A percentile compares a stretch with the other conserved stretches of the same genome.
Conservation (phyloP, 495 filamentous ascomycete genomes). For the Trichoderma erinaceum region DNA sequence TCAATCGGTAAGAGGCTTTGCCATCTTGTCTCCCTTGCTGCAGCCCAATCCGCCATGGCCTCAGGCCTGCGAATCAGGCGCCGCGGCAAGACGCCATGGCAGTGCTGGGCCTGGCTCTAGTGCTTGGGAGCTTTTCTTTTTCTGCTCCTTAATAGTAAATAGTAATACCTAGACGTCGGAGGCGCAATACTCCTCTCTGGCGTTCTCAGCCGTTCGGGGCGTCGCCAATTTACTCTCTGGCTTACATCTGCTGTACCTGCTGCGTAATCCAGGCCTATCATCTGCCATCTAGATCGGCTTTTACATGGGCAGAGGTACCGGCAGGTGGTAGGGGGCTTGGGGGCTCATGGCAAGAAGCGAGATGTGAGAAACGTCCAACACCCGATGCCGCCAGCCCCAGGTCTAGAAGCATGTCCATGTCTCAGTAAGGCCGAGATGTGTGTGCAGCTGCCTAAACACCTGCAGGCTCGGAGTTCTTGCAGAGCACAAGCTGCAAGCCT, state of each 20-base stretch:
- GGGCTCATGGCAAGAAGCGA: too few relatives aligned
- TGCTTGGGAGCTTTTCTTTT: not conserved
- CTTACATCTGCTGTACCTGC: too few relatives aligned
- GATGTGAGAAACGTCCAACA: too few relatives aligned
- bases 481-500: not conserved
- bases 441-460: constrained; percentile 10
- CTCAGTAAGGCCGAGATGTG: constrained; percentile 9
- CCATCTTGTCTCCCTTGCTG: not conserved
- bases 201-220: not conserved
- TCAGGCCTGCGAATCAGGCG: constrained; percentile 7
- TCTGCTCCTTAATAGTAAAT: not conserved
- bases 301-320: too few relatives aligned
- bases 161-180: not conserved
- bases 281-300: too few relatives aligned
- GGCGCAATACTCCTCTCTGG: not conserved
- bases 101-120: not conserved
- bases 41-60: not conserved
- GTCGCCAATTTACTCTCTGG: not conserved
- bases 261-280: too few relatives aligned
- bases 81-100: not conserved
- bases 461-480: not conserved
- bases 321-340: too few relatives aligned
- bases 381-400: not conserved
- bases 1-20: not conserved
- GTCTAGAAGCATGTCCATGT: not conserved